A percentile compares a stretch with the other conserved stretches of the same genome.
Conservation (phyloP, 2,329 filamentous ascomycete genomes). For the Dactylellina haptotyla region DNA sequence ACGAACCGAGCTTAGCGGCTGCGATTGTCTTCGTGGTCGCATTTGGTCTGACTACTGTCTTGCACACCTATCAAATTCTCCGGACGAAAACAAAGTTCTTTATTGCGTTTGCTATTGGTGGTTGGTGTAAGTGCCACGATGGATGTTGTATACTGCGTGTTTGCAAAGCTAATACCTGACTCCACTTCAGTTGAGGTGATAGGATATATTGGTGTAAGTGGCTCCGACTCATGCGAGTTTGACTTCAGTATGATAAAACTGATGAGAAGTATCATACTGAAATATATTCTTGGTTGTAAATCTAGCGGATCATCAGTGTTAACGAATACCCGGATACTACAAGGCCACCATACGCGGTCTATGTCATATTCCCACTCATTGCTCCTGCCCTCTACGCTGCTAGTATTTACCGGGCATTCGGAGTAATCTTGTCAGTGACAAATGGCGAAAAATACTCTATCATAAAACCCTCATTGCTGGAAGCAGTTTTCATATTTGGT, state of each 20-base stretch:
- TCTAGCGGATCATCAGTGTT: constrained; percentile 6
- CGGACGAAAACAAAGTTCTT: constrained; percentile 66
- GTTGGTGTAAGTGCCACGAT: constrained; percentile 62
- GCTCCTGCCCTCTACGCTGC: constrained; percentile 66
- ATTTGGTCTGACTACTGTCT: constrained; percentile 62
- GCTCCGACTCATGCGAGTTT: not conserved
- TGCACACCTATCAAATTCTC: constrained; percentile 63
- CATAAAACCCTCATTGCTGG: constrained; percentile 64
- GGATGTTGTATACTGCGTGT: constrained; percentile 8
- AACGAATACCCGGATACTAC: constrained; percentile 16
- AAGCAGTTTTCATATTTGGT: constrained; percentile 68
- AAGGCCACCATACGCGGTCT: constrained; percentile 61
- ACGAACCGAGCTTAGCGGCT: constrained; percentile 63
- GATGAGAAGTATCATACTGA: no score
- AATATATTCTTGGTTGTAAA: not conserved
- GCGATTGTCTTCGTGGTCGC: constrained; percentile 65
- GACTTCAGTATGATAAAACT: no score
- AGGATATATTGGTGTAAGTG: constrained; percentile 59
- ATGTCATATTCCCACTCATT: constrained; percentile 64
- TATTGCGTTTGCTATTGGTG: constrained; percentile 64
- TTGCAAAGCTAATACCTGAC: constrained; percentile 33
- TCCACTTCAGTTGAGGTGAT: constrained; percentile 62
- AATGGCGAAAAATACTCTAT: constrained; percentile 63
- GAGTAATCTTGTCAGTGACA: constrained; percentile 58
- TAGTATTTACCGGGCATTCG: constrained; percentile 66